These are phyloP conservation scores for Letharia columbiana DNA, from an alignment of 495 filamentous ascomycete genomes.

Conservation along the genomic window DNA sequence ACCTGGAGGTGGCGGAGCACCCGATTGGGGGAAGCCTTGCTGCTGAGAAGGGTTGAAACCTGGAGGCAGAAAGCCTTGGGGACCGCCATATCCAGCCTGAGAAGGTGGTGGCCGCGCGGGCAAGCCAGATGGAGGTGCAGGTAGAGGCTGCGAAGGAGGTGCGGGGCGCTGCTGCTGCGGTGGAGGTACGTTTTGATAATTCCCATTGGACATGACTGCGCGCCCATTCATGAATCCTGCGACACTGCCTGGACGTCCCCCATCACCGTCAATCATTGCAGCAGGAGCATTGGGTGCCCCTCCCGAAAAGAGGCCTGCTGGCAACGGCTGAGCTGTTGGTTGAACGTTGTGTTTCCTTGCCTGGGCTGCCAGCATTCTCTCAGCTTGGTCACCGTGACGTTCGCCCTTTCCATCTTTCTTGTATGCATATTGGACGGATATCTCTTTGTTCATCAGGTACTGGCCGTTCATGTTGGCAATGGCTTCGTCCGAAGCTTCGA, in stretches of 20 bases:
- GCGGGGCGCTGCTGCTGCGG: slow-evolving; percentile 35
- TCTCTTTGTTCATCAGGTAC: slow-evolving; percentile 92
- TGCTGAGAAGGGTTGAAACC: slow-evolving; percentile 43
- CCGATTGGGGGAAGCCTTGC: slow-evolving; percentile 33
- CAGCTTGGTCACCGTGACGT: slow-evolving; percentile 88
- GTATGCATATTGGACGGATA: slow-evolving; percentile 95
- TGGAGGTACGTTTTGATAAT: slow-evolving; percentile 34
- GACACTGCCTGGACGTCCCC: slow-evolving; percentile 36
- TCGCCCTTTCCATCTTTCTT: slow-evolving; percentile 99
- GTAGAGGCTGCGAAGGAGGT: slow-evolving; percentile 40
- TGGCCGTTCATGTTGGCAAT: slow-evolving; percentile 92
- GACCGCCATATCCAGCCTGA: slow-evolving; percentile 68
- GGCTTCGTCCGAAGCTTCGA: slow-evolving; percentile 90
- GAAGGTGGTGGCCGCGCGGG: slow-evolving; percentile 73
- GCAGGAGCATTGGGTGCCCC: slow-evolving; percentile 38
- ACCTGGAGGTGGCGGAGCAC: slow-evolving; percentile 45
- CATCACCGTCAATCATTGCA: slow-evolving; percentile 50
- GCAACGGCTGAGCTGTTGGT: slow-evolving; percentile 53
- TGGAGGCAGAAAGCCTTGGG: slow-evolving; percentile 57
- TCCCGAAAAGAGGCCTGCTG: slow-evolving; percentile 40
- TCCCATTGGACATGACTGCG: slow-evolving; percentile 31
- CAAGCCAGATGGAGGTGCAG: slow-evolving; percentile 64
- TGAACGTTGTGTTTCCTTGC: slow-evolving; percentile 90
- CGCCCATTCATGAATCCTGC: slow-evolving; percentile 33
- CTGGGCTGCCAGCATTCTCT: slow-evolving; percentile 84